phyloP scores from a whole-genome alignment of 345 rosid species.

The Lenwebbia sp. region DNA sequence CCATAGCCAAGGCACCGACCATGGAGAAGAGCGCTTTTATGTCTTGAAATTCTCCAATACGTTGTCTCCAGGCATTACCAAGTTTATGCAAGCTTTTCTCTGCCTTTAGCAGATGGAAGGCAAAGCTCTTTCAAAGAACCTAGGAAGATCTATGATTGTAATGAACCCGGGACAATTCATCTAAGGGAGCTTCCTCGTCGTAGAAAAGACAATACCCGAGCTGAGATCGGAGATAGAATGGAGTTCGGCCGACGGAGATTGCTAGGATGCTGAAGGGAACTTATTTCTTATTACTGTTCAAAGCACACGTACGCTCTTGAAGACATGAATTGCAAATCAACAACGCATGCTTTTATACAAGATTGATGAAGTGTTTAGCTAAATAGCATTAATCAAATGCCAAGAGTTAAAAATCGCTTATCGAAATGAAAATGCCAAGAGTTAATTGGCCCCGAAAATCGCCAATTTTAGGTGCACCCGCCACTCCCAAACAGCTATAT shows the following conservation, averaged over 20 bases:
- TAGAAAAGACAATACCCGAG: not conserved
- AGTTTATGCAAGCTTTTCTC: not conserved
- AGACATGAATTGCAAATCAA: not conserved
- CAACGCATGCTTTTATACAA: not conserved
- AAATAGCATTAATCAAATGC: not conserved
- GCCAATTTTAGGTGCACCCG: not conserved
- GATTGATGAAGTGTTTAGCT: not conserved
- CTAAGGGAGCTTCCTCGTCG: not conserved
- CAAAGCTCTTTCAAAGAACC: not conserved
- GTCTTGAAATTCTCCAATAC: not conserved
- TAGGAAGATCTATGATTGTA: not conserved
- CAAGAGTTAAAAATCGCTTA: no score
- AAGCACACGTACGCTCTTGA: rapidly evolving
- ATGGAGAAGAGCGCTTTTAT: not conserved
- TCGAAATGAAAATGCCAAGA: no score
- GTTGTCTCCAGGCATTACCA: not conserved
- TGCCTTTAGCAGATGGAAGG: not conserved
- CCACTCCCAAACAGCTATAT: not conserved
- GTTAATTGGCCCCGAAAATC: not conserved
- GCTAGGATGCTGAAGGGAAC: not conserved
- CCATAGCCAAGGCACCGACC: not conserved
- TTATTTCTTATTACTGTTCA: not conserved
- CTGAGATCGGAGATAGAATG: not conserved
- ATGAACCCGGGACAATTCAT: not conserved
- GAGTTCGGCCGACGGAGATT: not conserved